Evolutionary conservation across 2,329 filamentous ascomycete genomes (phyloP), one percentile per base, ranked within the genome.

Genomic region (Fusarium circinatum): DNA sequence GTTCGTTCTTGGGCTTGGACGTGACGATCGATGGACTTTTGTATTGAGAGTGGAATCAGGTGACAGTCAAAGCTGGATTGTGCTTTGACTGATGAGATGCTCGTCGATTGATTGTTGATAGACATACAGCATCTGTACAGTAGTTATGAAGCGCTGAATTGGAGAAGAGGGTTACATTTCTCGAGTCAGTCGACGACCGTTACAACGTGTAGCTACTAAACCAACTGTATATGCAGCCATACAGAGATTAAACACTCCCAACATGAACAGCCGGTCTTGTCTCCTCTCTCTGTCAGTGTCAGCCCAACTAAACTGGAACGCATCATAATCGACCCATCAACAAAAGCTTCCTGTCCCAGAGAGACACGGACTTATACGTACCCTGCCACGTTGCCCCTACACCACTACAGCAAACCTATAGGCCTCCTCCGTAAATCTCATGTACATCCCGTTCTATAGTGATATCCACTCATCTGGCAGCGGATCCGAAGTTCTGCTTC

Each of bases 401-500:
- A 58, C 55, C 55, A 28, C 55, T n/a, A 14, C 36, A 28, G 34
- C 13, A 41, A 55, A 34, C 34, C 22, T 52, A 30, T 41, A 41
- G 51, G 24, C 51, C 20, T 55, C 38, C 26, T 26, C 49, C 49
- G 34, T 41, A 41, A 51, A 34, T 41, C 47, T 30, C 42, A 26
- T 26, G 6, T 52, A 34, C 39, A 42, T 52, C 26, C 39, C 39
- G n/a, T 49, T 36, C 28, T 55, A n/a, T 36, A 51, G 20, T n/a
- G 30, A 45, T 30, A 56, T 49, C 39, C 54, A 66, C 65, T 59
- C 52, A 32, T 32, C 24, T 41, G 49, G 56, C 66, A 73, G 75
- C 75, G 75, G 75, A 69, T 68, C 71, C 66, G 73, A 76, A 71
- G 71, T 47, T 59, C 62, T 76, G 70, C 72, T 61, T 74, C 62